Percentiles rank a stretch among this genome's conserved stretches.
phyloP scores from a whole-genome alignment of 345 rosid species.

The Passiflora organensis region DNA sequence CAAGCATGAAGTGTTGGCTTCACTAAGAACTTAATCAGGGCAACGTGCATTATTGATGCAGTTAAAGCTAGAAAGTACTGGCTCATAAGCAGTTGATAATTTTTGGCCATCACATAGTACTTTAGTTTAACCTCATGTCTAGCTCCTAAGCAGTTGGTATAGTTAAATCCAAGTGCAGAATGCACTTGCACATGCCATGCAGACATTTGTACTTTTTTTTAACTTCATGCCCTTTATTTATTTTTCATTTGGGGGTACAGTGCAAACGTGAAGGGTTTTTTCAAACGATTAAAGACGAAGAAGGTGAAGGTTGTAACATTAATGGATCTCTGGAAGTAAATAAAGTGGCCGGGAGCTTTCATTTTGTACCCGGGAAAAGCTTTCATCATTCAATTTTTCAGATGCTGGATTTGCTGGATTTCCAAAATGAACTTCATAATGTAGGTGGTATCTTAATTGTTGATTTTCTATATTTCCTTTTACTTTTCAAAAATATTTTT shows the following conservation, averaged over 20 bases:
- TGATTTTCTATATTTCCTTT: background rate
- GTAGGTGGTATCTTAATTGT: constrained; percentile 30
- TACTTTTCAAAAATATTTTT: background rate
- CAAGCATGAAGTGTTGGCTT: too few species aligned
- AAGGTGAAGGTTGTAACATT: constrained; percentile 87
- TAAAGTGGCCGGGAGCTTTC: constrained; percentile 86
- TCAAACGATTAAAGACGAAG: constrained; percentile 81
- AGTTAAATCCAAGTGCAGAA: too few species aligned
- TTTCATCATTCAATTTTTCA: constrained; percentile 72
- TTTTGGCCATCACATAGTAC: too few species aligned
- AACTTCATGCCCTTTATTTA: background rate
- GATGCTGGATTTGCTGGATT: constrained; percentile 65
- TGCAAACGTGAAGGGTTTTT: constrained; percentile 36
- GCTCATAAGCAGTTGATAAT: too few species aligned
- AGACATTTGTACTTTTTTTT: too few species aligned
- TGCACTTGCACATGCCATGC: too few species aligned
- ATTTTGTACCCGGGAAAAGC: constrained; percentile 94
- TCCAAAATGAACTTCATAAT: constrained; percentile 69
- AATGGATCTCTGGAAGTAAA: constrained; percentile 81
- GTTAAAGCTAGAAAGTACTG: too few species aligned
- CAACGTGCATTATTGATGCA: too few species aligned
- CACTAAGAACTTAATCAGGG: too few species aligned
- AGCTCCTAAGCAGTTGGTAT: too few species aligned
- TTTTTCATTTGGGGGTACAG: background rate
- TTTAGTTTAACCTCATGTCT: too few species aligned